Conservation (phyloP, 208 protist genomes). For the Wallacemonas collosoma region DNA sequence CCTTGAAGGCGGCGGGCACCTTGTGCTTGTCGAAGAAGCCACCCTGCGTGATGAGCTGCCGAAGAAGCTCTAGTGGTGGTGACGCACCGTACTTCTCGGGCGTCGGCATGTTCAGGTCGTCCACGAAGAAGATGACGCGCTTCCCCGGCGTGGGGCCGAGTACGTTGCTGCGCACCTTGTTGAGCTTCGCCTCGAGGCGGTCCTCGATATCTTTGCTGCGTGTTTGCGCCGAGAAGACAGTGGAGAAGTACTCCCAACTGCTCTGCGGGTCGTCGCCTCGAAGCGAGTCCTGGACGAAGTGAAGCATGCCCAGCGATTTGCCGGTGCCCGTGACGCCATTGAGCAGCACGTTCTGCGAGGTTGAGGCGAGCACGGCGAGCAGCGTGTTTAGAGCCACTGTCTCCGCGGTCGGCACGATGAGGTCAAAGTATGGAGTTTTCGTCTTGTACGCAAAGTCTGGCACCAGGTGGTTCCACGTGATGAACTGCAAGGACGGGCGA, state of each 20-base stretch:
- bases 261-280: slow-evolving; percentile 76
- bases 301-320: slow-evolving; percentile 88
- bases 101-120: slow-evolving; percentile 97
- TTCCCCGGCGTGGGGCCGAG: slow-evolving; percentile 91
- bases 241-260: slow-evolving; percentile 87
- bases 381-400: slow-evolving; percentile 89
- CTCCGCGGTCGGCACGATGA: slow-evolving; percentile 96
- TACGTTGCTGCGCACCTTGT: slow-evolving; percentile 90
- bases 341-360: slow-evolving; percentile 85
- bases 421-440: slow-evolving; percentile 91
- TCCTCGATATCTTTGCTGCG: slow-evolving; percentile 91
- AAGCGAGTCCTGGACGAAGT: slow-evolving; percentile 70
- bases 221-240: slow-evolving; percentile 95
- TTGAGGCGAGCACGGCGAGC: slow-evolving; percentile 69
- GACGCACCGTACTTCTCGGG: slow-evolving; percentile 95
- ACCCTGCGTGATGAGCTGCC: slow-evolving; percentile 94
- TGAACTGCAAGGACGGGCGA: slow-evolving; percentile 81
- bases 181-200: slow-evolving; percentile 93
- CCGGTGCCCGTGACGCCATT: slow-evolving; percentile 96
- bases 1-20: slow-evolving; percentile 90
- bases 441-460: slow-evolving; percentile 90
- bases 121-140: slow-evolving; percentile 92
- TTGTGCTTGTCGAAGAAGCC: slow-evolving; percentile 95
- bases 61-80: slow-evolving; percentile 94
- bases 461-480: slow-evolving; percentile 91